Evolutionary conservation across 179 eudicot genomes (phyloP).

Genomic region (Beta macrorhiza): DNA sequence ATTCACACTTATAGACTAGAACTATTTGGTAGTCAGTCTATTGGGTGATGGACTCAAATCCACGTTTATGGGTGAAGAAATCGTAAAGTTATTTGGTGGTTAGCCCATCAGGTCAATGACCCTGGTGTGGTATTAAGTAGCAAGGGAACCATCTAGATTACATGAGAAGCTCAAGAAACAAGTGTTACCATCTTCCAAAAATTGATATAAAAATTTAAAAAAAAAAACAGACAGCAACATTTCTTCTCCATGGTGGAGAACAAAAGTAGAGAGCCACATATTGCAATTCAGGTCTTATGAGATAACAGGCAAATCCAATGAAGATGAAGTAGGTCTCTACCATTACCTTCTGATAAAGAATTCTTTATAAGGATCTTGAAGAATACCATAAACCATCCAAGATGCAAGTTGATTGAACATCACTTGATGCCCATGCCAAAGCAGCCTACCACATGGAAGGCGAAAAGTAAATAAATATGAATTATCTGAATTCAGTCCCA

Average conservation of each 20-base stretch:
- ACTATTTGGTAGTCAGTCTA: too few relatives aligned
- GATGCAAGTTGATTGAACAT: conserved; percentile 94
- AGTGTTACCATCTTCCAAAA: neutral
- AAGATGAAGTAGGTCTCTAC: neutral
- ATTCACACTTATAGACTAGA: too few relatives aligned
- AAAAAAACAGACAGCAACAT: neutral
- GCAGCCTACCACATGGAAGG: conserved; percentile 49
- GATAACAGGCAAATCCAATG: neutral
- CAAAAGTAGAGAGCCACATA: neutral
- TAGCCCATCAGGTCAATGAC: too few relatives aligned
- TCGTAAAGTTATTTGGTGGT: too few relatives aligned
- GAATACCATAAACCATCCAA: conserved; percentile 98
- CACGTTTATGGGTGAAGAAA: too few relatives aligned
- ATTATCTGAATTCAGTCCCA: neutral
- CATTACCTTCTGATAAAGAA: conserved; percentile 80
- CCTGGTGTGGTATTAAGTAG: too few relatives aligned
- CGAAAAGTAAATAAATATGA: conserved; percentile 15
- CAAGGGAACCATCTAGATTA: too few relatives aligned
- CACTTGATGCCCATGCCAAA: conserved; percentile 99
- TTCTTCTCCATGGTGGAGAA: neutral
- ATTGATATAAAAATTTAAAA: neutral
- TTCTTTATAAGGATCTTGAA: conserved; percentile 90
- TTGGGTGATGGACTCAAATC: too few relatives aligned
- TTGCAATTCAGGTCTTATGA: neutral
- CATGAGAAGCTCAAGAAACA: neutral